phyloP scores from a whole-genome alignment of 257 asterid genomes.

The Nicotiana tomentosiformis region DNA sequence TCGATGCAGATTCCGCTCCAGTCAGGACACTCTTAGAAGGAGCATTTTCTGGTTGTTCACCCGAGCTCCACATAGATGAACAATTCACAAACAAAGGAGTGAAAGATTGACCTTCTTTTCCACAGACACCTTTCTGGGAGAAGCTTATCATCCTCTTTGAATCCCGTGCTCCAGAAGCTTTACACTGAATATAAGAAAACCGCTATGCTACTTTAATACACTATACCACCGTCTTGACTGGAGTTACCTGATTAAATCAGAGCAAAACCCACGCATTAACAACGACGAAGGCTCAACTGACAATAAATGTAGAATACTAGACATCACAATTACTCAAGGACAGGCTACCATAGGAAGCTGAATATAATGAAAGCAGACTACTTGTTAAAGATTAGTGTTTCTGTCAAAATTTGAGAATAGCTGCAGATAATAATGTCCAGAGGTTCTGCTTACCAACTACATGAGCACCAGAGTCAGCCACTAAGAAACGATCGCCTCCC shows the following conservation, averaged over 20 bases:
- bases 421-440: not conserved
- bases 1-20: slow-evolving; percentile 18
- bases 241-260: slow-evolving; percentile 6
- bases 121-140: slow-evolving; percentile 25
- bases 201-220: not conserved
- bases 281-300: not conserved
- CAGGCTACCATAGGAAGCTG: not conserved
- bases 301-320: not conserved
- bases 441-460: not conserved
- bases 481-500: not conserved
- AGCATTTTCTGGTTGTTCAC: slow-evolving; percentile 25
- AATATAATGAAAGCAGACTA: not conserved
- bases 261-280: not conserved
- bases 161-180: not conserved
- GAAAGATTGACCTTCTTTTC: slow-evolving; percentile 23
- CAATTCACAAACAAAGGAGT: slow-evolving; percentile 26
- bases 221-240: not conserved
- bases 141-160: slow-evolving; percentile 40
- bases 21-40: slow-evolving; percentile 24
- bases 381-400: not conserved
- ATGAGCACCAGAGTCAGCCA: not conserved
- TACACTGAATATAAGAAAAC: not conserved
- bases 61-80: slow-evolving; percentile 38
- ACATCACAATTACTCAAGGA: not conserved
- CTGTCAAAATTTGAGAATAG: not conserved